Conservation (phyloP, 2,329 filamentous ascomycete genomes). For the Samsoniella hepiali region DNA sequence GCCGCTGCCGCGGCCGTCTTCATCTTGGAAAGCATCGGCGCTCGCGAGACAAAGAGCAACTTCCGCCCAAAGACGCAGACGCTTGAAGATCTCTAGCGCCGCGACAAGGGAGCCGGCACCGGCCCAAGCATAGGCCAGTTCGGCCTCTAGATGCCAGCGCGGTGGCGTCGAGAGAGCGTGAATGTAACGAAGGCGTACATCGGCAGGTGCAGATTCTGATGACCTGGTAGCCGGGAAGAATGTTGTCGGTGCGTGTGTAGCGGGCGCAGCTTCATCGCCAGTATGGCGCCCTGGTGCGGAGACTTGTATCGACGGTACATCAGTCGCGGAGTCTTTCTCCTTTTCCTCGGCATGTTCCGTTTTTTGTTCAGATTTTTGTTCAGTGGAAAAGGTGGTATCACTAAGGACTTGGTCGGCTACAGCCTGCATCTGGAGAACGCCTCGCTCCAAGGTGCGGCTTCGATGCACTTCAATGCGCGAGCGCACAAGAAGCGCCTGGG, state of each 20-base stretch:
- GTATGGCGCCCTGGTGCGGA: slow-evolving; percentile 34
- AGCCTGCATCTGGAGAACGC: slow-evolving; percentile 88
- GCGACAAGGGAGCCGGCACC: slow-evolving; percentile 81
- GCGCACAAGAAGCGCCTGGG: slow-evolving; percentile 83
- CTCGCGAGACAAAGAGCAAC: slow-evolving; percentile 82
- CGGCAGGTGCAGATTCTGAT: slow-evolving; percentile 73
- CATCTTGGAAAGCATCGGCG: slow-evolving; percentile 55
- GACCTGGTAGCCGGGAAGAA: slow-evolving; percentile 77
- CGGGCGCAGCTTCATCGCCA: slow-evolving; percentile 22
- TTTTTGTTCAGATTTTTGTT: slow-evolving; percentile 28
- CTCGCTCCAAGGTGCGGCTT: slow-evolving; percentile 83
- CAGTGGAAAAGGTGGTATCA: slow-evolving; percentile 57
- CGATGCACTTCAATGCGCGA: slow-evolving; percentile 86
- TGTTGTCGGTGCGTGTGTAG: slow-evolving; percentile 55
- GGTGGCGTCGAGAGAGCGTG: slow-evolving; percentile 81
- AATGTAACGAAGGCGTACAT: slow-evolving; percentile 76
- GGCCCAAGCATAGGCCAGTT: slow-evolving; percentile 91
- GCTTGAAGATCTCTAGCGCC: slow-evolving; percentile 92
- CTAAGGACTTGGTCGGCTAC: slow-evolving; percentile 93
- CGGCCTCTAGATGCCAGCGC: slow-evolving; percentile 90
- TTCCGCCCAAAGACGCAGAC: slow-evolving; percentile 90
- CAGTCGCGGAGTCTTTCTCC: slow-evolving; percentile 27
- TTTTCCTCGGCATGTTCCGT: slow-evolving; percentile 29
- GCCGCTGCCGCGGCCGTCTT: slow-evolving; percentile 50
- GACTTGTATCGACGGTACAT: slow-evolving; percentile 46